Conservation (phyloP, 345 rosid genomes). For the Boechera retrofracta region DNA sequence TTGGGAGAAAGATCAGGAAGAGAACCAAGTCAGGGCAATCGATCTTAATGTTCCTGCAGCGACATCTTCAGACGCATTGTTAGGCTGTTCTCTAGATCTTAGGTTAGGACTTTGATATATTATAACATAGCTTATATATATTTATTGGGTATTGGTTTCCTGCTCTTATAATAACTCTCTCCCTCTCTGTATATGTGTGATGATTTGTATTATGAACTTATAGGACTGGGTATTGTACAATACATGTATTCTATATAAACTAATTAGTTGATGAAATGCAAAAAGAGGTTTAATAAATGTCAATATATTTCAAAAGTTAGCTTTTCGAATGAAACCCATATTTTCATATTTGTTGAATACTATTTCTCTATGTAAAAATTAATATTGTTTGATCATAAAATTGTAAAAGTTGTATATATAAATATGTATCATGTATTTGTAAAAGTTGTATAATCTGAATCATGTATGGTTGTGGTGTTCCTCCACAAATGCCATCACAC, state of each 20-base stretch:
- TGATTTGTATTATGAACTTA: slow-evolving; percentile 2
- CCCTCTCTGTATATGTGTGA: slow-evolving; percentile 23
- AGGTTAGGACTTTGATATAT: slow-evolving; percentile 60
- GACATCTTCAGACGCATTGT: slow-evolving; percentile 50
- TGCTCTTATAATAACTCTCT: not conserved
- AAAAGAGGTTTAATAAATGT: not conserved
- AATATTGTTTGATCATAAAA: not conserved
- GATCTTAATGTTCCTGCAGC: slow-evolving; percentile 75
- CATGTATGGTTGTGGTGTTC: not conserved
- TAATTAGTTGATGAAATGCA: not conserved
- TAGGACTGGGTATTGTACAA: slow-evolving; percentile 15
- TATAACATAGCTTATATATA: not conserved
- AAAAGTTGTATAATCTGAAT: not conserved
- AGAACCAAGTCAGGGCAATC: slow-evolving; percentile 36
- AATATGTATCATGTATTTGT: not conserved
- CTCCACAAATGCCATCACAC: not conserved
- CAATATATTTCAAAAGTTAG: not conserved
- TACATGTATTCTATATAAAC: not conserved
- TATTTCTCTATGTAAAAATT: not conserved
- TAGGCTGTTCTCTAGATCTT: slow-evolving; percentile 62
- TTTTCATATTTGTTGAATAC: not conserved
- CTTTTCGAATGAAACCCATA: not conserved
- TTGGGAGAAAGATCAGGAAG: slow-evolving; percentile 60
- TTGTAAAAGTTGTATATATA: not conserved
- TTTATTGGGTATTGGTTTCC: not conserved